Base-by-base conservation (phyloP, 208 protist genomes). In the Pavlovales sp. region DNA sequence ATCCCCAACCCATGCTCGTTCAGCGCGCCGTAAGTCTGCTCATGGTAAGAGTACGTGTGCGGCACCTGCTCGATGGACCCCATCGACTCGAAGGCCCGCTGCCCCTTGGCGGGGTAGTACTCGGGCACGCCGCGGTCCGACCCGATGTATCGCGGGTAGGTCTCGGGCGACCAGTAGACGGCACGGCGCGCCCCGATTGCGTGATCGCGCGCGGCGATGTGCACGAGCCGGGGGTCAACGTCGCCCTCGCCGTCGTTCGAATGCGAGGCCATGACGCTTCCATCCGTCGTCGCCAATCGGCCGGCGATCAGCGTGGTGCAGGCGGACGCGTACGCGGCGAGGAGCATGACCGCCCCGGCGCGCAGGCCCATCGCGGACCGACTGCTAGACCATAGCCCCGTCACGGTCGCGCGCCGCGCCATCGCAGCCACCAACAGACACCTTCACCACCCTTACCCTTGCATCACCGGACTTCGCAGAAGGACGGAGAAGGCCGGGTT, bases 1-100 rank as follows among this genome's bases (percentile, higher is more conserved):
- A 90, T 90, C 47, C 41, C 79, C 18, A 90, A 32, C 37, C 84
- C 76, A 28, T 90, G 36, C 75, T 90, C 88, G 57, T 90, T 90
- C 10, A 71, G 18, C n/a, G 79, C 44, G 0, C 79, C 79, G 36
- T 84, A 84, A 11, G 79, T 71, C 34, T 84, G 76, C 79, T 90
- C 88, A 26, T 66, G 32, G 88, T 90, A 90, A 14, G 44, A 26
- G 41, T 76, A 90, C 37, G 88, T 90, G 79, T 90, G 88, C 30
- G 88, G 20, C 18, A 90, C 88, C 66, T 90, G 47, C 34, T 7
- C 36, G 41, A 81, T 78, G 22, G 36, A 47, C 41, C 88, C 78
- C 38, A 84, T 78, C 26, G 88, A 79, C 38, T 66, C 40, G 22
- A 38, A 78, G 0, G 40, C 20, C 34, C 1, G 75, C 37, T 84